A percentile compares a stretch with the other conserved stretches of the same genome.
phyloP scores from a whole-genome alignment of 2,329 filamentous ascomycete genomes.

The Diaporthe sp. region DNA sequence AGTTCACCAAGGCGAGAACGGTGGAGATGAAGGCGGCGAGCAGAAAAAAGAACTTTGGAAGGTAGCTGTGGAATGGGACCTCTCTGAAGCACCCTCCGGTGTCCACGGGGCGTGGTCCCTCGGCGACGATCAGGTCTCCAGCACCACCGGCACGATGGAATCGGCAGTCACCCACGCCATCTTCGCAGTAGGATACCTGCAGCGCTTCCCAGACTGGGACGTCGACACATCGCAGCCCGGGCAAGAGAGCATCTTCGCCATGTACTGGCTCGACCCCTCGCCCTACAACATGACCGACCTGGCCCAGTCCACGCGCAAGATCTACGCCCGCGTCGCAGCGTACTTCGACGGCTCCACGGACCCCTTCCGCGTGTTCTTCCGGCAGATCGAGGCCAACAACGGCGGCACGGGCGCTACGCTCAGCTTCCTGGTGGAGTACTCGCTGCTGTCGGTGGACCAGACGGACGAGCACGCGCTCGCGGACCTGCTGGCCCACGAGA shows the following conservation, averaged over 20 bases:
- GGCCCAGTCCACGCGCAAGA: not conserved
- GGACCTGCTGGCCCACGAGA: slow-evolving; percentile 38
- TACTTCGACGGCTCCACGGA: slow-evolving; percentile 25
- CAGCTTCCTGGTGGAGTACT: slow-evolving; percentile 37
- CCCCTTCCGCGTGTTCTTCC: slow-evolving; percentile 34
- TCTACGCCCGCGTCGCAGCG: slow-evolving; percentile 25
- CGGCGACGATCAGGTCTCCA: slow-evolving; percentile 6
- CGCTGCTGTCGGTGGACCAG: slow-evolving; percentile 8
- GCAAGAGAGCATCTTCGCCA: not conserved
- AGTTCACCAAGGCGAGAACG: not conserved
- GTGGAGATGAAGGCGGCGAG: not conserved
- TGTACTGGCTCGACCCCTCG: slow-evolving; percentile 28
- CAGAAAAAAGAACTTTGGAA: slow-evolving; percentile 11
- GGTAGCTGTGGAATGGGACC: slow-evolving; percentile 30
- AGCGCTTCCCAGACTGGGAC: slow-evolving; percentile 26
- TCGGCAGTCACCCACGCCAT: slow-evolving; percentile 7
- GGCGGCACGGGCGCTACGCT: slow-evolving; percentile 25
- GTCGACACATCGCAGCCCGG: not conserved
- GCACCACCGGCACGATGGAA: not conserved
- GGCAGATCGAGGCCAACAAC: slow-evolving; percentile 22
- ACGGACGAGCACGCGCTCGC: slow-evolving; percentile 12
- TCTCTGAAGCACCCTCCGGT: not conserved
- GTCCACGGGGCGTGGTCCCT: slow-evolving; percentile 28
- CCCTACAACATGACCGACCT: slow-evolving; percentile 30
- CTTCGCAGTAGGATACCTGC: slow-evolving; percentile 31